Percentiles rank a stretch among this genome's conserved stretches.
phyloP scores from a whole-genome alignment of 2,329 filamentous ascomycete species.

The Blumeriella jaapii region DNA sequence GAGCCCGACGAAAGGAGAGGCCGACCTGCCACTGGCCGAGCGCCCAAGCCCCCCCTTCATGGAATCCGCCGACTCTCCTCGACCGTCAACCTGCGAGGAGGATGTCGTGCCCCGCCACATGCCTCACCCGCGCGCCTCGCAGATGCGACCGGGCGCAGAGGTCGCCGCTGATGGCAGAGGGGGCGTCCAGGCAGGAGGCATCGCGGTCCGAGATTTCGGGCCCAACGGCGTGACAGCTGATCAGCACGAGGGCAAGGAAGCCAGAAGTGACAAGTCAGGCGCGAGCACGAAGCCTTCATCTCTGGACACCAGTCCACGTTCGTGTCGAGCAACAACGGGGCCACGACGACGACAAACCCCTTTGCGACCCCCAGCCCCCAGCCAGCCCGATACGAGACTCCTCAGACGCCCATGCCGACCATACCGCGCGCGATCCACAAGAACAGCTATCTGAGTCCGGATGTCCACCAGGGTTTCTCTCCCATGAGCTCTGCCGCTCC shows the following conservation, averaged over 20 bases:
- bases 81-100: neutral
- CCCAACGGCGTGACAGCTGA: neutral
- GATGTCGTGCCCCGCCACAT: neutral
- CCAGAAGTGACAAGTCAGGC: neutral
- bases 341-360: neutral
- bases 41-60: neutral
- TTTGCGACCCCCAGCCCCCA: neutral
- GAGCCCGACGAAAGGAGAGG: neutral
- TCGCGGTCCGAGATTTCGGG: neutral
- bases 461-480: neutral
- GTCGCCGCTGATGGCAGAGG: neutral
- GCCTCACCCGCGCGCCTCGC: neutral
- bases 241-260: neutral
- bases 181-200: neutral
- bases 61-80: neutral
- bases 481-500: neutral
- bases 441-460: no score
- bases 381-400: neutral
- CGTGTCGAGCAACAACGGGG: neutral
- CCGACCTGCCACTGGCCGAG: neutral
- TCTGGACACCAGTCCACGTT: neutral
- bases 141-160: neutral
- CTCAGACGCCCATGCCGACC: neutral
- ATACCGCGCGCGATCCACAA: neutral
- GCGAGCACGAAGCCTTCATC: neutral